These are phyloP conservation scores for Actinomucor elegans DNA, from an alignment of 371 early-diverging fungal species.

Conservation along the genomic window DNA sequence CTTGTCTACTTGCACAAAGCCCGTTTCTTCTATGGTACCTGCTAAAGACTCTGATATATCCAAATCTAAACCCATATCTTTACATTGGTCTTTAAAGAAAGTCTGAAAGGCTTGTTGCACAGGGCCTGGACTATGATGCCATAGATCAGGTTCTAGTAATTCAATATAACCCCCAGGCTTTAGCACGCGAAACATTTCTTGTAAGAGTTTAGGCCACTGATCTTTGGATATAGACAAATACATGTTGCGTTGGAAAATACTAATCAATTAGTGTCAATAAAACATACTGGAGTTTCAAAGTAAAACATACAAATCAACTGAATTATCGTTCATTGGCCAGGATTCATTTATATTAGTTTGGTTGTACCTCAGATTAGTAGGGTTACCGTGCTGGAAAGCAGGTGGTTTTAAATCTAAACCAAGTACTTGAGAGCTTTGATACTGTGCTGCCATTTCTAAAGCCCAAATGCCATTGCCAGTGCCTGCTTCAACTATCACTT, in stretches of 20 bases:
- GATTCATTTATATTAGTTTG: slow-evolving; percentile 32
- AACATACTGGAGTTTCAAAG: not conserved
- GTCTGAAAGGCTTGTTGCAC: slow-evolving; percentile 46
- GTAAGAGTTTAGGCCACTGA: slow-evolving; percentile 32
- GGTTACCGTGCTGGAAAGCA: slow-evolving; percentile 29
- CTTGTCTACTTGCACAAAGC: slow-evolving; percentile 29
- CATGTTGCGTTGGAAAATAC: slow-evolving; percentile 48
- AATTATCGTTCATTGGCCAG: slow-evolving; percentile 37
- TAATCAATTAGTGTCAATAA: slow-evolving; percentile 1
- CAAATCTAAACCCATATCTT: slow-evolving; percentile 23
- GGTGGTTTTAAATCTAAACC: slow-evolving; percentile 57
- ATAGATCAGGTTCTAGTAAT: slow-evolving; percentile 37
- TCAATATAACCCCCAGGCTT: slow-evolving; percentile 47
- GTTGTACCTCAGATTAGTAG: slow-evolving; percentile 34
- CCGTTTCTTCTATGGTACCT: slow-evolving; percentile 16
- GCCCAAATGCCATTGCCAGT: slow-evolving; percentile 60
- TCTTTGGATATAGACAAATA: slow-evolving; percentile 24
- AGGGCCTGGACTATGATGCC: slow-evolving; percentile 45
- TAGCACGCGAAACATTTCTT: slow-evolving; percentile 45
- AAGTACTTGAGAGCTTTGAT: slow-evolving; percentile 42
- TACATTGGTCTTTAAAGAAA: slow-evolving; percentile 36
- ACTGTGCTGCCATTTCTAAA: slow-evolving; percentile 60
- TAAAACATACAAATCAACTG: slow-evolving; percentile 38
- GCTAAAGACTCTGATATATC: slow-evolving; percentile 18
- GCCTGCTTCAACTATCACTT: slow-evolving; percentile 53